phyloP scores from a whole-genome alignment of 352 stramenopile species.

The Thraustochytrium striatum region DNA sequence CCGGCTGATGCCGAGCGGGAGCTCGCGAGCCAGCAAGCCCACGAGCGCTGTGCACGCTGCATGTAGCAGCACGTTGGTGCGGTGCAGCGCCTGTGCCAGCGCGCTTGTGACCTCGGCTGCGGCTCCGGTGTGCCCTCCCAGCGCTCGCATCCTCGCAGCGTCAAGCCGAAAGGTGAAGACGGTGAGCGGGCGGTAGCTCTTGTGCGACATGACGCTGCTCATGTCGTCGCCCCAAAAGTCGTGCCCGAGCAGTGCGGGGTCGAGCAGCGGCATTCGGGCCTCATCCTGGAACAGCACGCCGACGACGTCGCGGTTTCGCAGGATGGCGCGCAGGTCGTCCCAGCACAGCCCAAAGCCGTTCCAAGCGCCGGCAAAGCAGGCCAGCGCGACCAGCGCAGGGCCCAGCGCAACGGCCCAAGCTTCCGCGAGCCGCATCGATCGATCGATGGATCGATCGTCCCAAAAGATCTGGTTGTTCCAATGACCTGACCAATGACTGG shows the following conservation, averaged over 20 bases:
- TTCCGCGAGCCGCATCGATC: too few relatives aligned
- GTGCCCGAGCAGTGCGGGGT: constrained; percentile 62
- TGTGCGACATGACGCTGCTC: constrained; percentile 64
- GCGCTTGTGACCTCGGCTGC: not conserved
- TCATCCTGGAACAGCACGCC: constrained; percentile 50
- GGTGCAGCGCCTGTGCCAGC: constrained; percentile 59
- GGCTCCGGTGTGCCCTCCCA: constrained; percentile 6
- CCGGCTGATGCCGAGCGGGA: not conserved
- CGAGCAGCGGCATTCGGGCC: not conserved
- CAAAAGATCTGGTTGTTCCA: too few relatives aligned
- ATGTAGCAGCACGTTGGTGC: constrained; percentile 70
- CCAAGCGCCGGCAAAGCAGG: too few relatives aligned
- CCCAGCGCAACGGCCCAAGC: too few relatives aligned
- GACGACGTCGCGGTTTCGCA: constrained; percentile 63
- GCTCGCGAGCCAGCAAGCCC: constrained; percentile 27
- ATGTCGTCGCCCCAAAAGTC: constrained; percentile 80
- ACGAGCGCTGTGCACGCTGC: constrained; percentile 61
- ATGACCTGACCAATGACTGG: too few relatives aligned
- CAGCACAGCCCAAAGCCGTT: too few relatives aligned
- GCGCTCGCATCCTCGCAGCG: constrained; percentile 60
- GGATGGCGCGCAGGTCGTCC: constrained; percentile 77
- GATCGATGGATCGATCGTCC: too few relatives aligned
- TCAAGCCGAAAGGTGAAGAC: constrained; percentile 69
- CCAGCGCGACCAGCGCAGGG: too few relatives aligned
- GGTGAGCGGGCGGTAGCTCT: constrained; percentile 77